These are phyloP conservation scores for Komagataea norvegica DNA, from an alignment of 1,139 yeast genomes.

Conservation along the genomic window DNA sequence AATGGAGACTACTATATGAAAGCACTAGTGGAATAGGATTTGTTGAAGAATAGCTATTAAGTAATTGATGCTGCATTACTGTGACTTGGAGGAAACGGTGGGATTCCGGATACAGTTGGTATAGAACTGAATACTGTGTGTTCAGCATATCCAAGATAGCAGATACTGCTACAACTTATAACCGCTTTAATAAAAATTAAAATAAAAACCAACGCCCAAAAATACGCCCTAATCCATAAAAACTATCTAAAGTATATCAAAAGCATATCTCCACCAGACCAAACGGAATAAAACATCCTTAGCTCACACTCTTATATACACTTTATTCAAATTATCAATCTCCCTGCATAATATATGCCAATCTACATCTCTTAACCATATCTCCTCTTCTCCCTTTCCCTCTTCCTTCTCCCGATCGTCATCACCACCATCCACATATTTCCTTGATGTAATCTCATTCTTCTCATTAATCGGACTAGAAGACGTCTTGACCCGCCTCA, in stretches of 20 bases:
- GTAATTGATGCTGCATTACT: no score
- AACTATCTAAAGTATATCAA: not conserved
- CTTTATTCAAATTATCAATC: constrained; percentile 63
- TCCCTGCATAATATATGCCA: constrained; percentile 92
- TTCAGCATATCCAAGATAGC: no score
- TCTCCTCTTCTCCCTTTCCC: constrained; percentile 16
- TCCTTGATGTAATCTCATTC: not conserved
- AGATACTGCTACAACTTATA: no score
- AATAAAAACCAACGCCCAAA: no score
- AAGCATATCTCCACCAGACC: not conserved
- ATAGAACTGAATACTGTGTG: no score
- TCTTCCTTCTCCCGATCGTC: constrained; percentile 13
- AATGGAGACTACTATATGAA: no score
- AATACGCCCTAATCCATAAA: no score
- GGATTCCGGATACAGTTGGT: no score
- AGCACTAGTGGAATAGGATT: no score
- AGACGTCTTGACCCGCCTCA: constrained; percentile 7
- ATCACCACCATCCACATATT: constrained; percentile 10
- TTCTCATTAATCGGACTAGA: constrained; percentile 8
- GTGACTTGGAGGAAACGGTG: no score
- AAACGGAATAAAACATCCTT: not conserved
- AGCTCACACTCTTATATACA: constrained; percentile 25
- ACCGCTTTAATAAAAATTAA: no score
- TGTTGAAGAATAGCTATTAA: no score
- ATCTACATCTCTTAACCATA: constrained; percentile 64